Evolutionary conservation across 2,329 filamentous ascomycete species (phyloP), one percentile per base, ranked within the genome.

Genomic region (Colletotrichum siamense): DNA sequence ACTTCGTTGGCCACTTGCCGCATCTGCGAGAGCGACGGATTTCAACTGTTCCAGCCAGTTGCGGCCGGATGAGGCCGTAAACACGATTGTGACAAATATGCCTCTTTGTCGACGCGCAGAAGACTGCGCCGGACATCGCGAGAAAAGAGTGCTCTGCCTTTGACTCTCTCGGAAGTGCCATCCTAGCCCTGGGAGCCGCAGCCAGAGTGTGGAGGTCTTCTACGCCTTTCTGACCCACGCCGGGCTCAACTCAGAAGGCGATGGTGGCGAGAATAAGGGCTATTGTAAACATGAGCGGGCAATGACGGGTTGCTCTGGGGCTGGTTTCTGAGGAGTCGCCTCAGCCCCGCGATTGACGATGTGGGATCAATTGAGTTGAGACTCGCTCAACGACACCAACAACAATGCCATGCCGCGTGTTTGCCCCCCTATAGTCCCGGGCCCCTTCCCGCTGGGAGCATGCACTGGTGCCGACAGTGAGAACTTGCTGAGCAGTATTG

Each of bases 271-370:
- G 18, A 2, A 10, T 1, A 44, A 44, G 18, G 18, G 39, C 39
- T 9, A n/a, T 3, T 44, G 39, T 12, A 44, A 44, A 6, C 39
- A 44, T n/a, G 39, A 10, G 39, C 39, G 39, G 39, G 39, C 39
- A 44, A n/a, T 44, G 39, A 0, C 18, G 39, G 39, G 18, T 44
- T 44, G 39, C 39, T n/a, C 8, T 44, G 39, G 39, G 39, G 39
- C 39, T n/a, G 39, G 18, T 44, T 6, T 44, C 39, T 12, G 18
- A n/a, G 3, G 39, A 44, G 39, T 44, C 39, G 18, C 18, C 18
- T n/a, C 18, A 44, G 18, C 39, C 0, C 0, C 18, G 18, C 0
- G 39, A n/a, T 44, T 44, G 39, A 44, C 0, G 39, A n/a, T 49
- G 44, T 2, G 1, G 44, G 44, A 3, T 22, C 18, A n/a, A n/a